Percentiles rank a stretch among this genome's conserved stretches.
Conservation (phyloP, 768 basidiomycete genomes). For the Pisolithus marmoratus region DNA sequence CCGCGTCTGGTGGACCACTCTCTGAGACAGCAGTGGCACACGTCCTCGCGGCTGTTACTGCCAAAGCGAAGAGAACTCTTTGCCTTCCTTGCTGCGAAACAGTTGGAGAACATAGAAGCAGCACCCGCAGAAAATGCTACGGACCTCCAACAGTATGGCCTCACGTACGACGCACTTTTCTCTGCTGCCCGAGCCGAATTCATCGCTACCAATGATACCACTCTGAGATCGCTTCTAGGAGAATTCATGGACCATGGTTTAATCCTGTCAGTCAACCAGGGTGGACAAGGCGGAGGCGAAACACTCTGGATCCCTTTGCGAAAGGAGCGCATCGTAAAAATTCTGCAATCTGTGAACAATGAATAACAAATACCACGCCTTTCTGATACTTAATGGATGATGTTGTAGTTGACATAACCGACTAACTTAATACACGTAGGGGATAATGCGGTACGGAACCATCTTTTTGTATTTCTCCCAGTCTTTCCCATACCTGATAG, state of each 20-base stretch:
- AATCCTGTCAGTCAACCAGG: slow-evolving; percentile 47
- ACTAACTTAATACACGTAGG: slow-evolving; percentile 60
- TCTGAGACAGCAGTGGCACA: slow-evolving; percentile 76
- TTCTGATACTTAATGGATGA: background rate
- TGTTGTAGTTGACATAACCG: background rate
- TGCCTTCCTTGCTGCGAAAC: slow-evolving; percentile 57
- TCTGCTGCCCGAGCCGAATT: slow-evolving; percentile 74
- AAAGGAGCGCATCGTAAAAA: slow-evolving; percentile 59
- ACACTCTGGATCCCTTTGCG: slow-evolving; percentile 84
- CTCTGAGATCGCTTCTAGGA: slow-evolving; percentile 72
- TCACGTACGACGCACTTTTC: slow-evolving; percentile 66
- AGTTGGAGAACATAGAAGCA: slow-evolving; percentile 52
- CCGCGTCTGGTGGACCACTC: slow-evolving; percentile 37
- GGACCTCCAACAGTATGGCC: slow-evolving; percentile 49
- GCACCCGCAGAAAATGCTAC: slow-evolving; percentile 3
- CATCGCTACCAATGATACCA: slow-evolving; percentile 83
- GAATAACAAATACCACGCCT: background rate
- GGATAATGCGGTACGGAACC: slow-evolving; percentile 83
- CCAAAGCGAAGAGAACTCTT: slow-evolving; percentile 82
- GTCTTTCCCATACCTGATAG: slow-evolving; percentile 83
- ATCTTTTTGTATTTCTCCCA: slow-evolving; percentile 88
- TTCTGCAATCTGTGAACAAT: slow-evolving; percentile 31
- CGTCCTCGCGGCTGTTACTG: slow-evolving; percentile 81
- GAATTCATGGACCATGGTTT: slow-evolving; percentile 92
- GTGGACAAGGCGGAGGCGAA: slow-evolving; percentile 45